phyloP scores from a whole-genome alignment of 306 rosid species.

The Prunus mira region DNA sequence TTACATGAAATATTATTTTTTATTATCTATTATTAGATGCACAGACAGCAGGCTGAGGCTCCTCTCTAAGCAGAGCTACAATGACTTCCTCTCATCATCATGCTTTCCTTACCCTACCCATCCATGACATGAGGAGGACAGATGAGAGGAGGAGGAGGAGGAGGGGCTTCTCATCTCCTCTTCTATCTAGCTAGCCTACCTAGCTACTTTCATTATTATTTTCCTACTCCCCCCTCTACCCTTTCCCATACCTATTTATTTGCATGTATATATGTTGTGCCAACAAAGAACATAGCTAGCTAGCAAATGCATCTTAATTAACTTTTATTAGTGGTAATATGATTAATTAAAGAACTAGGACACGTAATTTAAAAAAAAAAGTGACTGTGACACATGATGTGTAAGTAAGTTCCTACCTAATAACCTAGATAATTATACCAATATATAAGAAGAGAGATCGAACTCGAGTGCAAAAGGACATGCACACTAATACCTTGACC shows the following conservation, averaged over 20 bases:
- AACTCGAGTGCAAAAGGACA: too few species aligned
- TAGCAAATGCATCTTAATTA: neutral
- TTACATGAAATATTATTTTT: conserved; percentile 27
- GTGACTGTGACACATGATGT: neutral
- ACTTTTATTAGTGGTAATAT: neutral
- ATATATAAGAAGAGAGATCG: too few species aligned
- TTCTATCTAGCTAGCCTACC: too few species aligned
- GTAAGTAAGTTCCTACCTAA: too few species aligned
- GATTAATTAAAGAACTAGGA: conserved; percentile 18
- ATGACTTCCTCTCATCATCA: conserved; percentile 26
- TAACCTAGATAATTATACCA: too few species aligned
- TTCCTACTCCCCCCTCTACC: neutral
- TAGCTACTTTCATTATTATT: too few species aligned
- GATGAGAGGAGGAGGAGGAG: neutral
- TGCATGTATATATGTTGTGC: neutral
- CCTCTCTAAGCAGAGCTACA: neutral
- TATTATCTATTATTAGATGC: neutral
- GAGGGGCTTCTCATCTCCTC: neutral
- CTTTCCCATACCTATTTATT: neutral
- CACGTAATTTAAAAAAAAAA: neutral
- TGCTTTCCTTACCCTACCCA: conserved; percentile 52
- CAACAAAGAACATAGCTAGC: neutral
- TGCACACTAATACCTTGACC: too few species aligned
- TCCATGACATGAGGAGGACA: conserved; percentile 18
- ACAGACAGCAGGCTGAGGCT: neutral